Evolutionary conservation across 2,329 filamentous ascomycete genomes (phyloP), one percentile per base, ranked within the genome.

Genomic region (Colletotrichum acutatum): DNA sequence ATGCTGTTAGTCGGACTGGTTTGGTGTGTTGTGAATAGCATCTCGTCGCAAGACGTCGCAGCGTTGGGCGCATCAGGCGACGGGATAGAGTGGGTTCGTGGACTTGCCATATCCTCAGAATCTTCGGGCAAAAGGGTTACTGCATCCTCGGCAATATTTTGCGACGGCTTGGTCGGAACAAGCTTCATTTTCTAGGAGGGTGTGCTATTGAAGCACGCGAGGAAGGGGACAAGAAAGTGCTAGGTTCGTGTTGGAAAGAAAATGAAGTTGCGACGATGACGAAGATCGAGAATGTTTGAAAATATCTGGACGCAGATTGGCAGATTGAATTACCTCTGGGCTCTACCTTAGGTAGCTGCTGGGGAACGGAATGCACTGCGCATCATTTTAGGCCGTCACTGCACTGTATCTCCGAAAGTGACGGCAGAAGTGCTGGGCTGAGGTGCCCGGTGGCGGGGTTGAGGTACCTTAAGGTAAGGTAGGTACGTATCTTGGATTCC

Each of bases 21-120:
- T 24, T 61, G 53, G 28, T 5, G 5, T 24, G 62, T 24, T 30
- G 57, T n/a, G 42, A 49, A 49, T 42, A 22, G 19, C 19, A n/a
- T 49, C 49, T 4, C 22, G 11, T 62, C 65, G 24, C 42, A 42
- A 5, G 42, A n/a, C 9, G 4, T 22, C 42, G 42, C 19, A 37
- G 14, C 42, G 24, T 22, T 28, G 30, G 61, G n/a, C 19, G 37
- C 14, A 68, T 16, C 34, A 53, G 12, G 46, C 61, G 5, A 64
- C 8, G 12, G 59, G 42, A 4, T 19, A 49, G 42, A 49, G 42
- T 49, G 42, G 19, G 19, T 49, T 12, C 16, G n/a, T 4, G 6
- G 14, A 62, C 82, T 72, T 67, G 86, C 85, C 84, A 87, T 86
- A 76, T 86, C 84, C 77, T 86, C 84, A 52, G 84, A 81, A 76